Conservation (phyloP, 192 early-diverging fungal genomes). For the Coemansia sp. region DNA sequence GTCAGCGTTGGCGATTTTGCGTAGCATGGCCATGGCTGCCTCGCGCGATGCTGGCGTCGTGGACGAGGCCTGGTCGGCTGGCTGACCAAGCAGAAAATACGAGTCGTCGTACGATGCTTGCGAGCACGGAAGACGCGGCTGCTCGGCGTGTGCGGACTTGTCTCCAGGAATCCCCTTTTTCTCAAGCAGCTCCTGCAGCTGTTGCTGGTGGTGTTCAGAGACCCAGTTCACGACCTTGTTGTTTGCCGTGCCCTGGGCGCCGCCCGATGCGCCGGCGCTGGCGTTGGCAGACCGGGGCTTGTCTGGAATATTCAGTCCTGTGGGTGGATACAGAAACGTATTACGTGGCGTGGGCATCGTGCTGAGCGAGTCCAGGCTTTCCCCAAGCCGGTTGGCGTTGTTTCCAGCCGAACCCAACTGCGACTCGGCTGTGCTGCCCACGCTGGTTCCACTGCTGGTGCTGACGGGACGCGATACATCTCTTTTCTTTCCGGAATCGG, state of each 20-base stretch:
- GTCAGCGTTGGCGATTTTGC: constrained; percentile 21
- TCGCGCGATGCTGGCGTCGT: constrained; percentile 32
- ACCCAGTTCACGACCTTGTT: constrained; percentile 23
- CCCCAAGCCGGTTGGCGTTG: constrained; percentile 19
- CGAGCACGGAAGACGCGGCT: not conserved
- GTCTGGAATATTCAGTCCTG: constrained; percentile 37
- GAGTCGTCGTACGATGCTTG: constrained; percentile 51
- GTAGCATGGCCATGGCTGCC: constrained; percentile 36
- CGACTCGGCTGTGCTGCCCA: constrained; percentile 28
- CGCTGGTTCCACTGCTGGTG: constrained; percentile 50
- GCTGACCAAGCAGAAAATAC: constrained; percentile 37
- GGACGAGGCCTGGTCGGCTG: not conserved
- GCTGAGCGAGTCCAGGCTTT: constrained; percentile 49
- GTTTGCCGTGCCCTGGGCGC: constrained; percentile 2
- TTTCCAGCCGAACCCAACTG: constrained; percentile 3
- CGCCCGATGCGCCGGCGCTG: not conserved
- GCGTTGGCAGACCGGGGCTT: not conserved
- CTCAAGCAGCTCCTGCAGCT: constrained; percentile 45
- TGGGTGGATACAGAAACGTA: constrained; percentile 49
- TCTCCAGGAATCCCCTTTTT: constrained; percentile 24
- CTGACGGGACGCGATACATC: constrained; percentile 42
- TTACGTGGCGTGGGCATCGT: constrained; percentile 54
- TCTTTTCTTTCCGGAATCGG: constrained; percentile 17
- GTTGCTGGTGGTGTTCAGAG: constrained; percentile 38
- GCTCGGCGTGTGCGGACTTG: not conserved